A percentile compares a stretch with the other conserved stretches of the same genome.
Evolutionary conservation across 2,329 filamentous ascomycete species (phyloP).

Genomic region (Paramyrothecium sp.): DNA sequence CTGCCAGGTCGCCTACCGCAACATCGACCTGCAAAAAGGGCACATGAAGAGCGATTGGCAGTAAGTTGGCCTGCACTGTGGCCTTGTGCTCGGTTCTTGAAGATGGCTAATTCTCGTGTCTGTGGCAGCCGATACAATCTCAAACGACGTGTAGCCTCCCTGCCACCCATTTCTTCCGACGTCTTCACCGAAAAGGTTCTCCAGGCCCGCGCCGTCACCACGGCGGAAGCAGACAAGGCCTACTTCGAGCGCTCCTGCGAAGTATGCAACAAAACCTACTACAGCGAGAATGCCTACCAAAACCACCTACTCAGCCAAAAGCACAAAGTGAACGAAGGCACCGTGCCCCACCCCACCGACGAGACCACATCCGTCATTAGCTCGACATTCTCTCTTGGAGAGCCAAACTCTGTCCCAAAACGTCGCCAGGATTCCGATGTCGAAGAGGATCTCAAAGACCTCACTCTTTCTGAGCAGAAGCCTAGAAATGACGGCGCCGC

Average conservation of each 20-base stretch:
- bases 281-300: slow-evolving; percentile 91
- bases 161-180: slow-evolving; percentile 89
- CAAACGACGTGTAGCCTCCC: slow-evolving; percentile 86
- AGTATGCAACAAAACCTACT: slow-evolving; percentile 88
- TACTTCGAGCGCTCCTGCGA: slow-evolving; percentile 82
- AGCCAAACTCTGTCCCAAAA: slow-evolving; percentile 57
- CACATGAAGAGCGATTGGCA: slow-evolving; percentile 99
- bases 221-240: slow-evolving; percentile 82
- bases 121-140: slow-evolving; percentile 80
- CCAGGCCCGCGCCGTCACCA: slow-evolving; percentile 81
- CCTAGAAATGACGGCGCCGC: neutral
- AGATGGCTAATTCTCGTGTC: neutral
- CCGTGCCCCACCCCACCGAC: slow-evolving; percentile 41
- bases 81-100: too few relatives aligned
- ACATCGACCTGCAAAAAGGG: slow-evolving; percentile 85
- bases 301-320: slow-evolving; percentile 92
- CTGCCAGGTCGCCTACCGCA: slow-evolving; percentile 94
- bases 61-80: slow-evolving; percentile 51
- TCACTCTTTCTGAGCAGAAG: neutral
- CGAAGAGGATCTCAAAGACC: slow-evolving; percentile 68
- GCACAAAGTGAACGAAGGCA: slow-evolving; percentile 62
- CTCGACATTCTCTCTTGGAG: slow-evolving; percentile 87
- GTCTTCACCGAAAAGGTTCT: slow-evolving; percentile 95
- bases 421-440: slow-evolving; percentile 62
- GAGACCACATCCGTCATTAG: slow-evolving; percentile 82